These are phyloP conservation scores for Coprinellus aureogranulatus DNA, from an alignment of 768 basidiomycete species.

Conservation along the genomic window DNA sequence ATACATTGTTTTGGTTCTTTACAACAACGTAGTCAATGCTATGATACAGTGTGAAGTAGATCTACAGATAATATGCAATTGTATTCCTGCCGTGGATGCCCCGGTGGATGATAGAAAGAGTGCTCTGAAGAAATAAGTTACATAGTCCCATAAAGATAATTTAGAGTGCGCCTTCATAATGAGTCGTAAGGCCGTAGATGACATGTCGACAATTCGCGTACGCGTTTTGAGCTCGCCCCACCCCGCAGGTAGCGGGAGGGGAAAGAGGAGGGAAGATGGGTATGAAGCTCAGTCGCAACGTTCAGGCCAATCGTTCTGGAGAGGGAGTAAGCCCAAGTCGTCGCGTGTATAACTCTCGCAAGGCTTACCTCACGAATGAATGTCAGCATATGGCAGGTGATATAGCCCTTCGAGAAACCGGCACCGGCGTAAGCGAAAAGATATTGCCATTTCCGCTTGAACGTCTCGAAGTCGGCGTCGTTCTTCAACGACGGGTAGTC, in stretches of 20 bases:
- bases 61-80: slow-evolving; percentile 2
- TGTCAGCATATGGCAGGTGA: slow-evolving; percentile 80
- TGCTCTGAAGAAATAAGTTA: neutral
- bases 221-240: neutral
- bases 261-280: neutral
- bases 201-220: neutral
- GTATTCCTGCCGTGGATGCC: neutral
- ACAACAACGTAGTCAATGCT: neutral
- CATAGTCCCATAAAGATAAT: neutral
- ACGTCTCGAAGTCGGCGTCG: slow-evolving; percentile 56
- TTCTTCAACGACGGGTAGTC: slow-evolving; percentile 64
- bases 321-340: neutral
- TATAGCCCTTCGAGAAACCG: slow-evolving; percentile 77
- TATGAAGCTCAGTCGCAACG: slow-evolving; percentile 42
- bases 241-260: neutral
- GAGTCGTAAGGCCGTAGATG: neutral
- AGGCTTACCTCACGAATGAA: slow-evolving; percentile 61
- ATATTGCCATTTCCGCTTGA: slow-evolving; percentile 82
- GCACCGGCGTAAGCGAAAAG: slow-evolving; percentile 81
- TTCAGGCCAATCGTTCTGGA: slow-evolving; percentile 49
- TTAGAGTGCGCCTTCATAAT: neutral
- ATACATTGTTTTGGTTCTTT: neutral
- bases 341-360: slow-evolving; percentile 1
- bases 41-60: neutral
- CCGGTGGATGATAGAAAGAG: neutral